A percentile compares a stretch with the other conserved stretches of the same genome.
These are phyloP conservation scores for Mycena galericulata DNA, from an alignment of 768 basidiomycete genomes.

Conservation along the genomic window DNA sequence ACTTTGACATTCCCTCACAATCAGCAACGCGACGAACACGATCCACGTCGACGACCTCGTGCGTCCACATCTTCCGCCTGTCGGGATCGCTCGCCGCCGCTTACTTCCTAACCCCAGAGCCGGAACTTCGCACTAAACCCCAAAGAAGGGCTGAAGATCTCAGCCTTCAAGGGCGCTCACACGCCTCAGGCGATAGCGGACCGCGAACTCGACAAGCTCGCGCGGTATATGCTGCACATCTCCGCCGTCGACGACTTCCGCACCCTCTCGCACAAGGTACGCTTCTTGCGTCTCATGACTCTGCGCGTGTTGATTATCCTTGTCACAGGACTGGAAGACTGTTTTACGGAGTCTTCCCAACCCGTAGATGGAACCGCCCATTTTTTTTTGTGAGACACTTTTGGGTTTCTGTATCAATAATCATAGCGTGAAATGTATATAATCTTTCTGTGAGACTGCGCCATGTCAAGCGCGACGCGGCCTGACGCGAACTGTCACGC, in stretches of 20 bases:
- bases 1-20: neutral
- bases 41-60: conserved; percentile 92
- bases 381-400: neutral
- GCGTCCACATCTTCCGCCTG: conserved; percentile 30
- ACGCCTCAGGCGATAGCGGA: conserved; percentile 73
- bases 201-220: conserved; percentile 75
- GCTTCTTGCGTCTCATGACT: neutral
- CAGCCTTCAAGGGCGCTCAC: conserved; percentile 84
- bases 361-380: too few species aligned
- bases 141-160: conserved; percentile 84
- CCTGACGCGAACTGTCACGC: too few species aligned
- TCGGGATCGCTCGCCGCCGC: conserved; percentile 6
- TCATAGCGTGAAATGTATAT: neutral
- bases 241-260: conserved; percentile 71
- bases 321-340: conserved; percentile 62
- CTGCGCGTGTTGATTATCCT: neutral
- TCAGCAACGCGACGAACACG: conserved; percentile 76
- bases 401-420: neutral
- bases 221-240: conserved; percentile 74
- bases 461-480: too few species aligned
- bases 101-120: conserved; percentile 54
- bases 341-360: conserved; percentile 53
- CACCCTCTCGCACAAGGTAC: conserved; percentile 75
- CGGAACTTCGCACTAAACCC: conserved; percentile 93
- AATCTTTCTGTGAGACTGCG: too few species aligned